Conservation (phyloP, 768 basidiomycete species). For the Macrolepiota dolichaula region DNA sequence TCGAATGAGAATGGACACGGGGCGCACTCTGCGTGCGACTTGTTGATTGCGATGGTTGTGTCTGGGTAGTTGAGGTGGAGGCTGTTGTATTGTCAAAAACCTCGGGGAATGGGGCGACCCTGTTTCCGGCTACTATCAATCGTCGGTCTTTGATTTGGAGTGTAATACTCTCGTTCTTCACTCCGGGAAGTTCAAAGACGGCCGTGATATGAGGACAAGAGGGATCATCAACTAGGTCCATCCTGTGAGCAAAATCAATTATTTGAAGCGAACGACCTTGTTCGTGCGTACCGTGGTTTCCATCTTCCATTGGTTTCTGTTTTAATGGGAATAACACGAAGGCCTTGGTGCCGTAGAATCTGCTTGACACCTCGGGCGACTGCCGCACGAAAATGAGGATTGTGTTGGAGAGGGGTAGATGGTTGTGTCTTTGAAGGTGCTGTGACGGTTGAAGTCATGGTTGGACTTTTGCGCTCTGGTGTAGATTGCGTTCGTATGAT, state of each 20-base stretch:
- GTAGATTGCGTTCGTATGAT: too few species aligned
- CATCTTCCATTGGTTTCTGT: conserved; percentile 16
- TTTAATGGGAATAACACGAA: conserved; percentile 17
- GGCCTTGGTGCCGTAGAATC: conserved; percentile 16
- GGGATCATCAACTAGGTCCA: conserved; percentile 41
- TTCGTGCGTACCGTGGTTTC: conserved; percentile 20
- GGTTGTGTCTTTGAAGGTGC: neutral
- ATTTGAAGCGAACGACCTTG: neutral
- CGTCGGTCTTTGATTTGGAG: conserved; percentile 29
- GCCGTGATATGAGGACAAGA: conserved; percentile 28
- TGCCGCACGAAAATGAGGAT: conserved; percentile 13
- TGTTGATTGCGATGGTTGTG: conserved; percentile 8
- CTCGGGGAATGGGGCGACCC: conserved; percentile 19
- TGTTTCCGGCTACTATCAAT: conserved; percentile 33
- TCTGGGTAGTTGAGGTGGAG: neutral
- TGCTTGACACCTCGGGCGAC: conserved; percentile 22
- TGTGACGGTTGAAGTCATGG: conserved; percentile 10
- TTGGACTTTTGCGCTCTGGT: neutral
- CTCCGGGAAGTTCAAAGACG: conserved; percentile 44
- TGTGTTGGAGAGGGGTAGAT: conserved; percentile 5
- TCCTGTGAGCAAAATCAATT: conserved; percentile 24
- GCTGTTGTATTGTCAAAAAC: conserved; percentile 8
- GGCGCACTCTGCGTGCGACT: neutral
- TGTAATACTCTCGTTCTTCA: conserved; percentile 31
- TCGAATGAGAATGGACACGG: neutral